These are phyloP conservation scores for Rhizophora apiculata DNA, from an alignment of 345 rosid species.

Conservation along the genomic window DNA sequence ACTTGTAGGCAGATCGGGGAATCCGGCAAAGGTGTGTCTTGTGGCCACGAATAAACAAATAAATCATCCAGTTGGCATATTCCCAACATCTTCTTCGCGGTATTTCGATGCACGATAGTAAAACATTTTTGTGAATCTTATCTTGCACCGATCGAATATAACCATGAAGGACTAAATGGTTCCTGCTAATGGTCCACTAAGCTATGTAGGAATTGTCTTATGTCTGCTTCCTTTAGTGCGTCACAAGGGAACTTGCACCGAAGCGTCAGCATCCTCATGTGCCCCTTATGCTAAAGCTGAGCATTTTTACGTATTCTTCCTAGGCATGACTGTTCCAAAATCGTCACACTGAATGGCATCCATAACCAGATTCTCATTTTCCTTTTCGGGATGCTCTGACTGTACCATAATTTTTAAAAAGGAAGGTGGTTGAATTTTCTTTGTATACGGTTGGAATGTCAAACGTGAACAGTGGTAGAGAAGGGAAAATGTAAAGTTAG, in stretches of 20 bases:
- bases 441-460: slow-evolving; percentile 14
- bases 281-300: not conserved
- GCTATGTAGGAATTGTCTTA: not conserved
- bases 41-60: not conserved
- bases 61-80: slow-evolving; percentile 16
- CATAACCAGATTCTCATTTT: not conserved
- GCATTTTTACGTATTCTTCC: slow-evolving; percentile 4
- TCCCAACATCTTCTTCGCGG: slow-evolving; percentile 10
- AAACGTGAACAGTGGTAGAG: slow-evolving; percentile 8
- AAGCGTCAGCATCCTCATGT: not conserved
- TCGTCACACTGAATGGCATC: slow-evolving; percentile 1
- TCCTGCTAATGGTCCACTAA: slow-evolving; percentile 1
- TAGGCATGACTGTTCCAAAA: slow-evolving; percentile 11
- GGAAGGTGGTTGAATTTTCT: not conserved
- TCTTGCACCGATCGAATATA: not conserved
- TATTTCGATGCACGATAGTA: not conserved
- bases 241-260: not conserved
- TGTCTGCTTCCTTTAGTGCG: not conserved
- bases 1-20: slow-evolving; percentile 21
- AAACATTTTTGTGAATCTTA: not conserved
- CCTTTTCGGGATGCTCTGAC: not conserved
- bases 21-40: slow-evolving; percentile 16
- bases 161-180: not conserved
- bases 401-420: not conserved
- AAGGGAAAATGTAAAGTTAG: not conserved